Conservation (phyloP, 2,329 filamentous ascomycete genomes). For the Sporothrix brunneoviolacea region DNA sequence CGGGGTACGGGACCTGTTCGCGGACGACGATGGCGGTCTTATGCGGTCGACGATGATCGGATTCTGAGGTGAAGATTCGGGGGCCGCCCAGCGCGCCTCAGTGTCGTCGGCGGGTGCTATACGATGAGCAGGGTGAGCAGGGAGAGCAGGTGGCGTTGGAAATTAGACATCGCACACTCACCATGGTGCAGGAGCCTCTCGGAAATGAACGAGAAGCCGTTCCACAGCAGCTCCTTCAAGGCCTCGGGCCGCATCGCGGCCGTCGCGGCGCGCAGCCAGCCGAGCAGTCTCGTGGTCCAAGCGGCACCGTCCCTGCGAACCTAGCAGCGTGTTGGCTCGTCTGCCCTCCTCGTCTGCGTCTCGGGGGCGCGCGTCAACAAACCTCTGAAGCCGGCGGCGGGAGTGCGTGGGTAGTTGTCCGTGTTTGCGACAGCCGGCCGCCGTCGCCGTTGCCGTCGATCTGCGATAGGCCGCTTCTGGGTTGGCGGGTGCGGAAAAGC, state of each 20-base stretch:
- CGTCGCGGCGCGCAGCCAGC: conserved; percentile 12
- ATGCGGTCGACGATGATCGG: conserved; percentile 16
- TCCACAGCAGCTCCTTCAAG: conserved; percentile 13
- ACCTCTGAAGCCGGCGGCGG: neutral
- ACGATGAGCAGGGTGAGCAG: too few relatives aligned
- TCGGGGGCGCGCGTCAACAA: neutral
- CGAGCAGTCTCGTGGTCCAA: neutral
- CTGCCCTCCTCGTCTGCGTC: neutral
- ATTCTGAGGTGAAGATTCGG: neutral
- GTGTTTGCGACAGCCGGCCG: neutral
- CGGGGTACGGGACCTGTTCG: neutral
- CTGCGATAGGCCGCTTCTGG: too few relatives aligned
- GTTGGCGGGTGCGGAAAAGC: neutral
- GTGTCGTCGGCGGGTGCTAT: neutral
- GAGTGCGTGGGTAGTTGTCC: neutral
- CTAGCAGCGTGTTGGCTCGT: neutral
- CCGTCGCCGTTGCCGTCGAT: too few relatives aligned
- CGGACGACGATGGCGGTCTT: neutral
- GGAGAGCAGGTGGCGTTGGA: too few relatives aligned
- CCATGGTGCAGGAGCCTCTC: conserved; percentile 14
- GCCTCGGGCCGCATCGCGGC: conserved; percentile 18
- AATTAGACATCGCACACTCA: too few relatives aligned
- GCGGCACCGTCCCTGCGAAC: neutral
- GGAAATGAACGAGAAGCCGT: conserved; percentile 17
- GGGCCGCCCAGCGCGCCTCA: neutral